Percentiles rank a stretch among this genome's conserved stretches.
phyloP scores from a whole-genome alignment of 176 grass and related monocot species.

The Avena insularis region DNA sequence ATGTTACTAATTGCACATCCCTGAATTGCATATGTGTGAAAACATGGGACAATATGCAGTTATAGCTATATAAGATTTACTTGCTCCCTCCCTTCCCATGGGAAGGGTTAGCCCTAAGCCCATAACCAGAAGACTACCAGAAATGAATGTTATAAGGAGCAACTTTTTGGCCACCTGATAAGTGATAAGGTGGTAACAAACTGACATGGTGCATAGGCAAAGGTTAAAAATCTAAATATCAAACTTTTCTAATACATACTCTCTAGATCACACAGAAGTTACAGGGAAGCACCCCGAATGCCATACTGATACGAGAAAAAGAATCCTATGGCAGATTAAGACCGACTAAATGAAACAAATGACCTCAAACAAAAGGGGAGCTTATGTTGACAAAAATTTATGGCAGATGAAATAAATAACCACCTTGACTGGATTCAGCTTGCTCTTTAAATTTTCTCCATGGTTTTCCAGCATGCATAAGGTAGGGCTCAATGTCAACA shows the following conservation, averaged over 20 bases:
- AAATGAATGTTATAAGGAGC: background rate
- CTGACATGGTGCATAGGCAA: constrained; percentile 1
- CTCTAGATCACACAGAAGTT: background rate
- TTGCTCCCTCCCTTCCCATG: background rate
- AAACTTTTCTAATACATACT: constrained; percentile 2
- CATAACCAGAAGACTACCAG: background rate
- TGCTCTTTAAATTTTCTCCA: constrained; percentile 69
- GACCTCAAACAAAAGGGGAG: background rate
- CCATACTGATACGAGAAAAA: background rate
- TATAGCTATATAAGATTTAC: background rate
- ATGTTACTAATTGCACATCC: constrained; percentile 3
- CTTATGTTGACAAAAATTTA: constrained; percentile 4
- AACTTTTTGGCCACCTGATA: background rate
- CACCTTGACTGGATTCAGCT: constrained; percentile 64
- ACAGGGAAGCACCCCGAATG: background rate
- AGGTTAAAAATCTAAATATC: background rate
- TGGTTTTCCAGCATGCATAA: constrained; percentile 96
- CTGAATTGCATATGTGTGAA: background rate
- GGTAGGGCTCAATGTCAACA: constrained; percentile 83
- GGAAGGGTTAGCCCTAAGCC: background rate
- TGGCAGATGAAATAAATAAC: background rate
- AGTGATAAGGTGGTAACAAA: background rate
- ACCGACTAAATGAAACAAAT: constrained; percentile 12
- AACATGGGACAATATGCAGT: background rate
- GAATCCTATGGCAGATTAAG: background rate